Conservation (phyloP, 2,329 filamentous ascomycete genomes). For the Zelopaecilomyces penicillatus region DNA sequence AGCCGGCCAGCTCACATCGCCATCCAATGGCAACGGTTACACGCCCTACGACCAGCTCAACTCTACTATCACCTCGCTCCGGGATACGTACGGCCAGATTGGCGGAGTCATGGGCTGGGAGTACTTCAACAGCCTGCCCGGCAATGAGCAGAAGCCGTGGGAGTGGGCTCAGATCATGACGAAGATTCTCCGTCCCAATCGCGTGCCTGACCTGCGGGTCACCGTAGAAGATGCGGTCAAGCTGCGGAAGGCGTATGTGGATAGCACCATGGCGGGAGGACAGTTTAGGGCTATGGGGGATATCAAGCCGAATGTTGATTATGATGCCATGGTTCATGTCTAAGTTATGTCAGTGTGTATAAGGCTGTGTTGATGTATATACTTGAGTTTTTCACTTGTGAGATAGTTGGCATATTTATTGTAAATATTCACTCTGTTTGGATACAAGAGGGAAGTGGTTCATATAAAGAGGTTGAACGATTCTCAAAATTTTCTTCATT, state of each 20-base stretch:
- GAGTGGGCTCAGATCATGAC: constrained; percentile 55
- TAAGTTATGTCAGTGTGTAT: background rate
- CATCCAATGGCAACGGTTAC: constrained; percentile 52
- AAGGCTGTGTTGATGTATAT: no score
- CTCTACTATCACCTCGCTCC: constrained; percentile 31
- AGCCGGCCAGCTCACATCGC: constrained; percentile 68
- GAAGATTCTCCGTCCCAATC: constrained; percentile 19
- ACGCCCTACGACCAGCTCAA: constrained; percentile 37
- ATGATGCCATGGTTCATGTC: constrained; percentile 6
- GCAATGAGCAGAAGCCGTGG: constrained; percentile 52
- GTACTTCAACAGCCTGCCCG: constrained; percentile 61
- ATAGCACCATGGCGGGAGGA: constrained; percentile 1
- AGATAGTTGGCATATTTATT: no score
- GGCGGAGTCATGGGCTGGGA: constrained; percentile 91
- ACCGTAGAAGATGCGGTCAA: constrained; percentile 8
- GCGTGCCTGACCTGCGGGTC: constrained; percentile 9
- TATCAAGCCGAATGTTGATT: constrained; percentile 3
- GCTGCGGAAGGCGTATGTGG: constrained; percentile 8
- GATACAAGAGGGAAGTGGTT: no score
- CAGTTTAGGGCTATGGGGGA: background rate
- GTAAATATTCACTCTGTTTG: no score
- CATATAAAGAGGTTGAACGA: no score
- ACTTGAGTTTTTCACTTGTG: no score
- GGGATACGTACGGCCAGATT: constrained; percentile 52
- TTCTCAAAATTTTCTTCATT: no score